Percentiles rank a stretch among this genome's conserved stretches.
Evolutionary conservation across 139 green algal genomes (phyloP).

Genomic region (Zygnema cylindricum): DNA sequence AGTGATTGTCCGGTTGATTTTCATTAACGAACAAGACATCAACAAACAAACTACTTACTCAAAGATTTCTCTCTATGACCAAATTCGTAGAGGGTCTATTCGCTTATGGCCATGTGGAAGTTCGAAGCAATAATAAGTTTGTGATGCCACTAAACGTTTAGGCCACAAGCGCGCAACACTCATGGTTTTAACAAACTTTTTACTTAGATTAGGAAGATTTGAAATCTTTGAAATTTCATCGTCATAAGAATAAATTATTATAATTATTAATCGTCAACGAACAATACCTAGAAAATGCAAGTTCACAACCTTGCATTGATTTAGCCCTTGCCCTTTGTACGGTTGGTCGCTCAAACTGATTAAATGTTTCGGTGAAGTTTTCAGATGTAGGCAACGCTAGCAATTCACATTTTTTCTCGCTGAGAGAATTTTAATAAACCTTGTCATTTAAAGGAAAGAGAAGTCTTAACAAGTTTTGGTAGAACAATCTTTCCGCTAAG

Average conservation of each 20-base stretch:
- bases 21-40: slow-evolving; percentile 97
- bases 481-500: too few relatives aligned
- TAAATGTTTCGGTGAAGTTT: too few relatives aligned
- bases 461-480: too few relatives aligned
- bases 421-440: too few relatives aligned
- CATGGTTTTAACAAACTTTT: slow-evolving; percentile 67
- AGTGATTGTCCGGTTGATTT: slow-evolving; percentile 73
- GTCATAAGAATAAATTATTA: slow-evolving; percentile 97
- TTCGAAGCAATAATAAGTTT: slow-evolving; percentile 99
- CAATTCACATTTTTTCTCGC: too few relatives aligned
- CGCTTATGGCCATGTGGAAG: slow-evolving; percentile 89
- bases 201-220: slow-evolving; percentile 86
- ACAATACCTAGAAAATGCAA: slow-evolving; percentile 96
- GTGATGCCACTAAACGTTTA: slow-evolving; percentile 99
- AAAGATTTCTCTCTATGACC: slow-evolving; percentile 73
- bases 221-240: slow-evolving; percentile 93
- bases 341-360: slow-evolving; percentile 83
- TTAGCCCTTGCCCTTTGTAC: too few relatives aligned
- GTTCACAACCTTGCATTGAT: too few relatives aligned
- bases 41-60: slow-evolving; percentile 84
- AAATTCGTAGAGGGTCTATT: slow-evolving; percentile 96
- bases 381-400: too few relatives aligned
- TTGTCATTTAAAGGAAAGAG: too few relatives aligned
- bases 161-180: slow-evolving; percentile 78
- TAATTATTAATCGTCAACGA: slow-evolving; percentile 98